Percentiles rank a stretch among this genome's conserved stretches.
Conservation (phyloP, 306 rosid genomes). For the Cotoneaster glaucophyllus region DNA sequence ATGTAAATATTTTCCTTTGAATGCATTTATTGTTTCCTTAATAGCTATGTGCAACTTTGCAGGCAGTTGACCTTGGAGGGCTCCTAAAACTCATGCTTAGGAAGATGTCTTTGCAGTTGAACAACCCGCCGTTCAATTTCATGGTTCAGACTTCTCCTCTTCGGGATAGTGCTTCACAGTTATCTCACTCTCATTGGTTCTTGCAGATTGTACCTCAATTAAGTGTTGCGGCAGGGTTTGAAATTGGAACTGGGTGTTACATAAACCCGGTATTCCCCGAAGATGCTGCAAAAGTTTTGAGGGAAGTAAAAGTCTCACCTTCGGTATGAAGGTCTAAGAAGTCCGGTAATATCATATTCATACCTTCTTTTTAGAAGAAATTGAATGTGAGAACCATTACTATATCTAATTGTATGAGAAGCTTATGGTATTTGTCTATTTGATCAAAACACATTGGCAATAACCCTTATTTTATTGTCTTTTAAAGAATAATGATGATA, state of each 20-base stretch:
- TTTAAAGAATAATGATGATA: no score
- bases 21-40: neutral
- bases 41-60: conserved; percentile 13
- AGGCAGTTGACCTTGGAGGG: conserved; percentile 78
- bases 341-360: neutral
- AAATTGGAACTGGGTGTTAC: conserved; percentile 73
- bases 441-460: no score
- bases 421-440: no score
- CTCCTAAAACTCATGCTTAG: conserved; percentile 57
- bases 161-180: conserved; percentile 29
- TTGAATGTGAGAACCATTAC: neutral
- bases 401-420: no score
- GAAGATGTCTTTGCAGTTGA: conserved; percentile 69
- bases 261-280: conserved; percentile 81
- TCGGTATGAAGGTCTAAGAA: neutral
- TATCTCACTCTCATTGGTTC: conserved; percentile 62
- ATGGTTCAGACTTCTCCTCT: conserved; percentile 72
- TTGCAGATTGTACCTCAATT: conserved; percentile 79
- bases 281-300: conserved; percentile 75
- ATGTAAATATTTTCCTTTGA: neutral
- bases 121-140: conserved; percentile 72
- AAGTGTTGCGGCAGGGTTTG: conserved; percentile 58
- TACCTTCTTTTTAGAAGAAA: no score
- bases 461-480: no score
- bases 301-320: conserved; percentile 43